phyloP scores from a whole-genome alignment of 1,139 yeast genomes.

The Starmera stellimalicola region DNA sequence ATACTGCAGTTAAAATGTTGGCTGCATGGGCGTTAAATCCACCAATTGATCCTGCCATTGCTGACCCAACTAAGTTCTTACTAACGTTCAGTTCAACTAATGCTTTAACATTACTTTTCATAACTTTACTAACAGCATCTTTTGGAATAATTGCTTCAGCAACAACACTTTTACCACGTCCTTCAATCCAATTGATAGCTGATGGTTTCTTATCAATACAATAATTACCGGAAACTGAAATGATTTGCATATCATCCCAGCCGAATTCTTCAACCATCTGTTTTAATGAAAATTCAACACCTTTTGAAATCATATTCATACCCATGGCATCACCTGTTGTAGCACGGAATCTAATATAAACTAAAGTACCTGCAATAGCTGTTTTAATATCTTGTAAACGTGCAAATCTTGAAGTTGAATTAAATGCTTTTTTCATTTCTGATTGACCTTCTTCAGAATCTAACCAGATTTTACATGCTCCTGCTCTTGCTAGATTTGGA shows the following conservation, averaged over 20 bases:
- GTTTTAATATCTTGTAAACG: slow-evolving; percentile 85
- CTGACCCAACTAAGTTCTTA: slow-evolving; percentile 91
- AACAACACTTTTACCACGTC: slow-evolving; percentile 96
- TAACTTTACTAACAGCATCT: slow-evolving; percentile 66
- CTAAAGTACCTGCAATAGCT: slow-evolving; percentile 88
- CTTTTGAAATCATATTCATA: slow-evolving; percentile 99
- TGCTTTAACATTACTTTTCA: slow-evolving; percentile 89
- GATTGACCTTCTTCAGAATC: slow-evolving; percentile 92
- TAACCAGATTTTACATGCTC: slow-evolving; percentile 91
- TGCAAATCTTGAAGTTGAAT: slow-evolving; percentile 95
- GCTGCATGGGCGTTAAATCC: slow-evolving; percentile 99
- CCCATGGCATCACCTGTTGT: slow-evolving; percentile 99
- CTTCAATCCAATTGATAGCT: slow-evolving; percentile 98
- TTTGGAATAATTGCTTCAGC: slow-evolving; percentile 94
- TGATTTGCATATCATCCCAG: slow-evolving; percentile 86
- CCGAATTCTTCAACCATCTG: slow-evolving; percentile 86
- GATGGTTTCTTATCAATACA: slow-evolving; percentile 98
- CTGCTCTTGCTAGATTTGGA: slow-evolving; percentile 76
- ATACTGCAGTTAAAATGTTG: slow-evolving; percentile 88
- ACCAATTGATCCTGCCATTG: slow-evolving; percentile 97
- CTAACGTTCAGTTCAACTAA: slow-evolving; percentile 80
- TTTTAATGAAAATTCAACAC: slow-evolving; percentile 81
- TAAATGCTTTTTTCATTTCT: slow-evolving; percentile 78
- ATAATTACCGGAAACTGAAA: slow-evolving; percentile 93
- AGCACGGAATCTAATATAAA: slow-evolving; percentile 87